Percentiles rank a stretch among this genome's conserved stretches.
Evolutionary conservation across 164 flowering plant genomes (phyloP).

Genomic region (Pachysandra terminalis): DNA sequence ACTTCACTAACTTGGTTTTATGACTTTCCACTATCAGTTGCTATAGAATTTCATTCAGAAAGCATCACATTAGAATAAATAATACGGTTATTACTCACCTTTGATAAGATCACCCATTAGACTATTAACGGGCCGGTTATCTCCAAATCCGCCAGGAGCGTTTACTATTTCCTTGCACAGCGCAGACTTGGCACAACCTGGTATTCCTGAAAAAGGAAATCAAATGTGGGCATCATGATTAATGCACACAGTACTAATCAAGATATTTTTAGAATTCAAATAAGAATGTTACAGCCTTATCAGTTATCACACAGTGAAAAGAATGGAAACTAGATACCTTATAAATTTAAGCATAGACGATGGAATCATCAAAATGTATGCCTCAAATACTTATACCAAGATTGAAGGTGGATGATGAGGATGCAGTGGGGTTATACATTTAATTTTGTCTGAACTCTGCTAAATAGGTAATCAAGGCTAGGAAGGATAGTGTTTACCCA

Average conservation of each 20-base stretch:
- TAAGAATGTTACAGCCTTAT: no score
- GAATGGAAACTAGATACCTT: no score
- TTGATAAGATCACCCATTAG: conserved; percentile 96
- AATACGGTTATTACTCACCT: conserved; percentile 40
- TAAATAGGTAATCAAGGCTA: no score
- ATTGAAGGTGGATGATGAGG: no score
- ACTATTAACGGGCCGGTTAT: conserved; percentile 73
- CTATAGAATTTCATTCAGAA: neutral
- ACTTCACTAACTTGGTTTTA: neutral
- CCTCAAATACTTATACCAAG: no score
- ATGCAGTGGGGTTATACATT: no score
- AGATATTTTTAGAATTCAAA: neutral
- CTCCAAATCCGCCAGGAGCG: conserved; percentile 68
- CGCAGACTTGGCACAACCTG: conserved; percentile 98
- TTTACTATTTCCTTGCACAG: conserved; percentile 79
- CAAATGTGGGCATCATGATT: neutral
- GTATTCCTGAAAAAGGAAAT: conserved; percentile 63
- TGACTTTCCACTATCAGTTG: neutral
- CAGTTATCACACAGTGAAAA: no score
- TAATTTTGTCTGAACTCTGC: no score
- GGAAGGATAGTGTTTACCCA: no score
- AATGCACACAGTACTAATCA: neutral
- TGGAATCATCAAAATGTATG: no score
- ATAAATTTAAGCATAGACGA: no score
- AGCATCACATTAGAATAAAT: neutral